These are phyloP conservation scores for Alternaria solani DNA, from an alignment of 2,329 filamentous ascomycete genomes.

Conservation along the genomic window DNA sequence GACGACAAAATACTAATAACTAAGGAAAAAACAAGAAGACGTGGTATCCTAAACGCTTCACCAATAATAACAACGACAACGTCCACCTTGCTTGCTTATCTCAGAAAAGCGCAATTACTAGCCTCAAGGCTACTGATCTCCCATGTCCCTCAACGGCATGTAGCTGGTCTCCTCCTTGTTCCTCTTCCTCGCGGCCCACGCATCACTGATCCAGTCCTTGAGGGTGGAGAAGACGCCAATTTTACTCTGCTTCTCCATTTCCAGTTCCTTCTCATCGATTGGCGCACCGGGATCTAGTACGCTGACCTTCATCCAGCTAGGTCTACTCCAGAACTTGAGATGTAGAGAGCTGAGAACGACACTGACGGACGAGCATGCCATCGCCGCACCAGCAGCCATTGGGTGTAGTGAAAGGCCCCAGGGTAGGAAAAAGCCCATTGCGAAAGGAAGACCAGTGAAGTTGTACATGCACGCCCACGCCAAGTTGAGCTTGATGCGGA, in stretches of 20 bases:
- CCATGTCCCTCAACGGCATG: constrained; percentile 56
- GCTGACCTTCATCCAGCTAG: constrained; percentile 83
- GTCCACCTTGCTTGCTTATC: not conserved
- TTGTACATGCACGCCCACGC: constrained; percentile 96
- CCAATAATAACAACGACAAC: not conserved
- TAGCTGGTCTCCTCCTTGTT: constrained; percentile 54
- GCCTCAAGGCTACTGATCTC: constrained; percentile 33
- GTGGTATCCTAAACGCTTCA: constrained; percentile 24
- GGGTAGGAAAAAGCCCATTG: constrained; percentile 95
- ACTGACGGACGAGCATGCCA: constrained; percentile 89
- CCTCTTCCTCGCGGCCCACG: constrained; percentile 46
- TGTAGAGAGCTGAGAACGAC: constrained; percentile 86
- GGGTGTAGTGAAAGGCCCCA: constrained; percentile 88
- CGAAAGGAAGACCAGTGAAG: constrained; percentile 86
- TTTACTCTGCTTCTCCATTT: constrained; percentile 32
- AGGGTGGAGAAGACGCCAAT: constrained; percentile 31
- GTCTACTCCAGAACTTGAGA: constrained; percentile 85
- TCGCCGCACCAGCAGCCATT: constrained; percentile 92
- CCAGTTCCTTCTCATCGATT: constrained; percentile 37
- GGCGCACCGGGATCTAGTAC: constrained; percentile 60
- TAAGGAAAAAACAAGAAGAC: constrained; percentile 5
- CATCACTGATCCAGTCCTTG: constrained; percentile 42
- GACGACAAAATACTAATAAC: not conserved
- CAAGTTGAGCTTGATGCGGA: constrained; percentile 91
- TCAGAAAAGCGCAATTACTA: not conserved